These are phyloP conservation scores for Fusarium burgessii DNA, from an alignment of 2,329 filamentous ascomycete species.

Conservation along the genomic window DNA sequence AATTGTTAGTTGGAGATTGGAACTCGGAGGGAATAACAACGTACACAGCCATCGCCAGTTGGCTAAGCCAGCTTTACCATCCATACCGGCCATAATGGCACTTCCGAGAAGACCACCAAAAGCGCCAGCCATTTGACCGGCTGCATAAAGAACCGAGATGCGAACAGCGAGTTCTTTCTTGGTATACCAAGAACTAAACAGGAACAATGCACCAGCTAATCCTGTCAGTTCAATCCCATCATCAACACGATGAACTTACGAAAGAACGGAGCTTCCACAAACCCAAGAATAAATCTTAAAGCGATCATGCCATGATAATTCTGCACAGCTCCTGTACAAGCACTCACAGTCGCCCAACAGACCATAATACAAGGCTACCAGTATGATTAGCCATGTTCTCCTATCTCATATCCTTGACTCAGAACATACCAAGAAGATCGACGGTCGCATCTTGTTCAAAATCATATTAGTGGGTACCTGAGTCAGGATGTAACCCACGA, in stretches of 20 bases:
- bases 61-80: slow-evolving; percentile 67
- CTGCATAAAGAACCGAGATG: slow-evolving; percentile 75
- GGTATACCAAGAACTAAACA: slow-evolving; percentile 21
- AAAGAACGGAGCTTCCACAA: slow-evolving; percentile 19
- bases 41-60: slow-evolving; percentile 65
- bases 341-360: slow-evolving; percentile 40
- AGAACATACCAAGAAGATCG: slow-evolving; percentile 52
- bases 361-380: slow-evolving; percentile 5
- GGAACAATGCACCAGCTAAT: slow-evolving; percentile 5
- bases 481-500: slow-evolving; percentile 63
- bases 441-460: slow-evolving; percentile 63
- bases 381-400: neutral
- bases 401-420: neutral
- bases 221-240: neutral
- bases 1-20: rapidly evolving
- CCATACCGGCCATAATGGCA: slow-evolving; percentile 75
- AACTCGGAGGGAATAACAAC: rapidly evolving
- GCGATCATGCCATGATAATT: slow-evolving; percentile 14
- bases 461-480: slow-evolving; percentile 65
- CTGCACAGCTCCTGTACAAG: slow-evolving; percentile 49
- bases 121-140: slow-evolving; percentile 76
- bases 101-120: slow-evolving; percentile 76
- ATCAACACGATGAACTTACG: neutral
- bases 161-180: slow-evolving; percentile 75
- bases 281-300: slow-evolving; percentile 12